Conservation (phyloP, 164 flowering plant species). For the Dillenia suffruticosa region DNA sequence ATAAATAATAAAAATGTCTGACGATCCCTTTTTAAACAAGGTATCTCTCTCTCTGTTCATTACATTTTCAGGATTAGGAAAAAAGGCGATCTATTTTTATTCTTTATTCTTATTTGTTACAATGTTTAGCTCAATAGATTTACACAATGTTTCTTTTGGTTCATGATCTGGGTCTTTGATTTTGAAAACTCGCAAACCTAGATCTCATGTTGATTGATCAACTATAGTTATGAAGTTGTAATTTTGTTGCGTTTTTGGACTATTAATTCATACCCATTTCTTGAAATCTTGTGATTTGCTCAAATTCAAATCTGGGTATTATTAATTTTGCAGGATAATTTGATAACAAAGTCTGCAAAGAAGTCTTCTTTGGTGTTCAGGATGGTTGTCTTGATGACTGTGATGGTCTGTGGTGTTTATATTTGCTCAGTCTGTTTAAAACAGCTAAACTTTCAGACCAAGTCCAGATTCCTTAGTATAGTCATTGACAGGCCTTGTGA, state of each 20-base stretch:
- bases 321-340: conserved; percentile 35
- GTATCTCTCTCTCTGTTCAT: no score
- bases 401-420: conserved; percentile 51
- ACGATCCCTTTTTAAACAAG: no score
- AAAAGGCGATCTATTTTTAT: no score
- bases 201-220: no score
- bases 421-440: conserved; percentile 47
- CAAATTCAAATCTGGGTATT: background rate
- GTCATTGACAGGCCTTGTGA: conserved; percentile 20
- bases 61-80: no score
- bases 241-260: background rate
- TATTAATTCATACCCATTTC: no score
- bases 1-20: no score
- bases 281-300: background rate
- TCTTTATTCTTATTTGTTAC: no score
- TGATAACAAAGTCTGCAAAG: conserved; percentile 41
- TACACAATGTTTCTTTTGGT: no score
- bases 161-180: no score
- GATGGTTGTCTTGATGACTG: conserved; percentile 39
- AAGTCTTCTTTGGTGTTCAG: conserved; percentile 41
- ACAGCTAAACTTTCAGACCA: conserved; percentile 26
- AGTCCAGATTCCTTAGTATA: conserved; percentile 16
- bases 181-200: no score
- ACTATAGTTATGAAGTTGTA: background rate
- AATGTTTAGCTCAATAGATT: no score